These are phyloP conservation scores for Przewalskia tangutica DNA, from an alignment of 257 asterid species.

Conservation along the genomic window DNA sequence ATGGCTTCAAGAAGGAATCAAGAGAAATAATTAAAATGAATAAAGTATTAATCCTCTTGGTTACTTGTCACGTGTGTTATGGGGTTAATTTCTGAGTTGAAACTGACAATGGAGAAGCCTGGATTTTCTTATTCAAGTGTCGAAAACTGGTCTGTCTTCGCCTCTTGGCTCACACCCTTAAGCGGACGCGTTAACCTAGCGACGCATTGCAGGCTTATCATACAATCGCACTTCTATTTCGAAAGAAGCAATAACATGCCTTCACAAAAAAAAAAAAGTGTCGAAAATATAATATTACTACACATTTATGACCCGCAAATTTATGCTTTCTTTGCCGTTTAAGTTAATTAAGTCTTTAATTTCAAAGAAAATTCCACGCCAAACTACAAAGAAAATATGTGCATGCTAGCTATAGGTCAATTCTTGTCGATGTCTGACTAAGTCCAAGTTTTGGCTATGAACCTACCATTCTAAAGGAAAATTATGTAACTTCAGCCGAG, in stretches of 20 bases:
- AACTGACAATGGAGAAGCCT: background rate
- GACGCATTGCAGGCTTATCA: too few species aligned
- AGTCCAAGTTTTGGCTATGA: background rate
- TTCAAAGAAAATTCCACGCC: background rate
- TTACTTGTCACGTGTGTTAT: background rate
- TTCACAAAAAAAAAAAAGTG: too few species aligned
- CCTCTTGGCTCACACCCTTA: too few species aligned
- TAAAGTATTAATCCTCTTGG: background rate
- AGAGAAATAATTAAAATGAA: background rate
- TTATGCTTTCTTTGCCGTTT: background rate
- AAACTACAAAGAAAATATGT: background rate
- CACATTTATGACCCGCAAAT: background rate
- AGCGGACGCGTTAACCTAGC: too few species aligned
- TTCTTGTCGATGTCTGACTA: background rate
- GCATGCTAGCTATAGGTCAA: background rate
- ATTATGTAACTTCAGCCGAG: background rate
- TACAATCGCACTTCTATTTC: too few species aligned
- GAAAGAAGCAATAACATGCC: too few species aligned
- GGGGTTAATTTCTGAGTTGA: background rate
- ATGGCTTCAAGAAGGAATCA: background rate
- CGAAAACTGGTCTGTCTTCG: too few species aligned
- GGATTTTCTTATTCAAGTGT: background rate
- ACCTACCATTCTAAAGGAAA: background rate
- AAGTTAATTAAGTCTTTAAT: background rate
- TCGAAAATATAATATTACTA: background rate